Conservation (phyloP, 1,284 basidiomycete genomes). For the Pseudozyma tsukubaensis region DNA sequence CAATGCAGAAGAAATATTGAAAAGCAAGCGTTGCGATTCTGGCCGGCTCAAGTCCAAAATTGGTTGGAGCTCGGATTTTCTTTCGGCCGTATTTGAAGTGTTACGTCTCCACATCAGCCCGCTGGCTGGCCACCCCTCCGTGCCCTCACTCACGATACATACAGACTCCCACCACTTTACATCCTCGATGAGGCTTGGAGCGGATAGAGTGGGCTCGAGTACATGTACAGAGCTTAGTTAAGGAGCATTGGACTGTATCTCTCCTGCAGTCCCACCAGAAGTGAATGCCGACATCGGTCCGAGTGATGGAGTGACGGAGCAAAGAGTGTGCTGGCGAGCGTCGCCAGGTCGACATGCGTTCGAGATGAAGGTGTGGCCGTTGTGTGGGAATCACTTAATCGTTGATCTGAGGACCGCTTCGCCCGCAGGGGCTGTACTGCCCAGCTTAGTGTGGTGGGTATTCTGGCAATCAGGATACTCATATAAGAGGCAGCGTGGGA, state of each 20-base stretch:
- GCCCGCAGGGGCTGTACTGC: too few relatives aligned
- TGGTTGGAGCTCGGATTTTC: neutral
- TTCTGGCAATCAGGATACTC: neutral
- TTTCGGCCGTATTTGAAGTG: neutral
- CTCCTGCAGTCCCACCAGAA: slow-evolving; percentile 12
- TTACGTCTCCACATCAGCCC: neutral
- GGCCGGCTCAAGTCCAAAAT: slow-evolving; percentile 5
- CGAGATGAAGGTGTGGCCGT: slow-evolving; percentile 4
- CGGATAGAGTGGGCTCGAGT: too few relatives aligned
- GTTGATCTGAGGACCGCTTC: neutral
- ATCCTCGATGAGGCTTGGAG: too few relatives aligned
- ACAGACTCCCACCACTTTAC: too few relatives aligned
- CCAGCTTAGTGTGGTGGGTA: too few relatives aligned
- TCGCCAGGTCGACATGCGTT: slow-evolving; percentile 18
- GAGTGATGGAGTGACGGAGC: slow-evolving; percentile 6
- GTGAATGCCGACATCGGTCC: slow-evolving; percentile 1
- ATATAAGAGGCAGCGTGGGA: neutral
- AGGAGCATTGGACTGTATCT: too few relatives aligned
- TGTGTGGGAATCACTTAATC: slow-evolving; percentile 4
- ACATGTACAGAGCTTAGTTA: too few relatives aligned
- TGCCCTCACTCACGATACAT: too few relatives aligned
- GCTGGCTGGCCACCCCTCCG: neutral
- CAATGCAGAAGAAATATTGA: slow-evolving; percentile 3
- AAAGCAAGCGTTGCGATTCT: neutral
- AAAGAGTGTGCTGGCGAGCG: neutral